Percentiles rank a stretch among this genome's conserved stretches.
phyloP scores from a whole-genome alignment of 1,284 basidiomycete species.

The Naganishia sp. region DNA sequence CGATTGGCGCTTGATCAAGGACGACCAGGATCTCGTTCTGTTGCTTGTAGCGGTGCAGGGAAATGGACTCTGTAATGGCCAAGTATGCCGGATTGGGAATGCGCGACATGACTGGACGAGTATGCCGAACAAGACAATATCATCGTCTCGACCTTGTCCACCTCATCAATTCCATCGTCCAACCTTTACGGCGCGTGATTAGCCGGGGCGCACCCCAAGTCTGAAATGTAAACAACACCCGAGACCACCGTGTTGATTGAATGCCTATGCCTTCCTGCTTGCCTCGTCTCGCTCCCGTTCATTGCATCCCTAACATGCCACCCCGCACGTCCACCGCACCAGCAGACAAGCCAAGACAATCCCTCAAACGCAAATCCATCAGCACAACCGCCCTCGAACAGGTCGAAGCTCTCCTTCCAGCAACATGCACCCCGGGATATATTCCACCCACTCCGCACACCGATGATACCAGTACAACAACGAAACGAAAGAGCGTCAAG shows the following conservation, averaged over 20 bases:
- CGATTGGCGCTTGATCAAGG: slow-evolving; percentile 3
- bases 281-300: neutral
- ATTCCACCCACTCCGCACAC: neutral
- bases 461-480: neutral
- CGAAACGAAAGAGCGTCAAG: slow-evolving; percentile 21
- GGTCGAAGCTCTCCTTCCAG: slow-evolving; percentile 17
- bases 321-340: neutral
- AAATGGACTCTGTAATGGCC: slow-evolving; percentile 27
- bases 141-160: neutral
- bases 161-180: slow-evolving; percentile 3
- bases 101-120: neutral
- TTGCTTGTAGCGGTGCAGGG: slow-evolving; percentile 7
- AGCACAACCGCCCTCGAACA: slow-evolving; percentile 15
- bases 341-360: slow-evolving; percentile 1
- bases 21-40: slow-evolving; percentile 12
- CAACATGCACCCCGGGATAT: slow-evolving; percentile 28
- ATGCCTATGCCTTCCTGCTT: neutral
- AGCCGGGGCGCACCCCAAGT: slow-evolving; percentile 2
- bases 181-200: neutral
- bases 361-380: slow-evolving; percentile 22
- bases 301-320: slow-evolving; percentile 4
- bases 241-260: neutral
- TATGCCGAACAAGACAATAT: neutral
- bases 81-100: slow-evolving; percentile 32
- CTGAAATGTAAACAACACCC: slow-evolving; percentile 21